Evolutionary conservation across 1,284 basidiomycete genomes (phyloP), one percentile per base, ranked within the genome.

Genomic region (Ceratobasidium sp.): DNA sequence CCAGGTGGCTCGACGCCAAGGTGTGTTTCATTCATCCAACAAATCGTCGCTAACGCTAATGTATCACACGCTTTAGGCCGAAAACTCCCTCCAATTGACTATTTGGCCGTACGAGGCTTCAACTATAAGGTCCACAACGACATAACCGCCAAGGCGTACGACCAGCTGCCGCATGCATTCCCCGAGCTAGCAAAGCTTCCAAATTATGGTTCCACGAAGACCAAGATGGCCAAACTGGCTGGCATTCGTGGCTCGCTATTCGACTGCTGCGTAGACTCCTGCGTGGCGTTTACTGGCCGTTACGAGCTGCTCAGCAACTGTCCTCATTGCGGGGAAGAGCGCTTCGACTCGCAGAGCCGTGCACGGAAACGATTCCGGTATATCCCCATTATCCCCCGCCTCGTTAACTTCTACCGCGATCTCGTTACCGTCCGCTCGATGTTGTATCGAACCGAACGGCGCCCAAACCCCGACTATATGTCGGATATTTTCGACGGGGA

Each of bases 261-360:
- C 64, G 60, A 81, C 49, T 80, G 79, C 61, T 81, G 80, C 69
- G 28, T 78, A 18, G 68, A 78, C 63, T 75, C 68, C 20, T 81
- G 79, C 69, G 39, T 70, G 28, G 77, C 64, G 0, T 81, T 61
- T 46, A 79, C 79, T 0, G 79, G 80, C 3, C 39, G n/a, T 18
- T 76, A 70, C 68, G 46, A 76, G 23, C 2, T 6, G 0, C 49
- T 55, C 1, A n/a, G 56, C 20, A 4, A 10, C 0, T 80, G 81
- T 53, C 77, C 78, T 0, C 78, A 55, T 60, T 82, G 81, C 44
- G n/a, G 9, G 7, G 56, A 58, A 23, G 23, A 66, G 20, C 40
- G 61, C 5, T 40, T 40, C 40, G 5, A 33, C 12, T 40, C 68
- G 40, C 46, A 60, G 2, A 73, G 68, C 9, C 67, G 26, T 15